Evolutionary conservation across 108 stramenopile genomes (phyloP), one percentile per base, ranked within the genome.

Genomic region (Stephanodiscus triporus): DNA sequence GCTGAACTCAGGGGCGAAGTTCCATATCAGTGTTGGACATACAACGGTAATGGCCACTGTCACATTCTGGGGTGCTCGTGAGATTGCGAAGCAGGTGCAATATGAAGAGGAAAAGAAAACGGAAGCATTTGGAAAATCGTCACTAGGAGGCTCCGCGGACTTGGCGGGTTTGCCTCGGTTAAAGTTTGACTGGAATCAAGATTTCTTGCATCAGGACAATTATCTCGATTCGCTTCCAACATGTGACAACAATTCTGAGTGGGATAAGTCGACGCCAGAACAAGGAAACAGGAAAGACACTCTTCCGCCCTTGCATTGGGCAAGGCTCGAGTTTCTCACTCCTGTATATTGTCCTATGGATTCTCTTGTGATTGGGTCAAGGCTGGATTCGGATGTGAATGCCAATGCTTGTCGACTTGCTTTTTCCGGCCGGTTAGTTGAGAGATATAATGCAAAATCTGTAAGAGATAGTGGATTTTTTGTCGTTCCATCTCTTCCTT

Each of bases 11-110:
- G 88, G 86, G 13, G 60, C 78, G 14, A 95, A 92, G 63, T 91
- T 93, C 66, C 99, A 99, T 67, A 83, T 99, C 19, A 93, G 93
- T 45, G 87, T 98, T 9, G 99, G 99, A 0, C 98, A 99, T 82
- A 77, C 86, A 23, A 99, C 99, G 2, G 90, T 97, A 7, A 92
- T 98, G 96, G 98, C 97, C 13, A 93, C 90, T n/a, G 93, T 92
- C 0, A 90, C 92, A 6, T 99, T 98, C 84, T 99, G 97, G 87
- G 99, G 99, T 9, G 97, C 95, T 24, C 68, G 69, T 29, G 97
- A 99, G 73, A 74, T 99, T 22, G 82, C 70, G 24, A 63, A 57
- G 42, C 66, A 76, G 54, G 72, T 61, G 23, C 68, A 72, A 26
- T 19, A 14, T 0, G 60, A 59, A 53, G 38, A 37, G 45, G 84